Base-by-base conservation (phyloP, 176 grass and related monocot species). In the Cenchrus americanus region DNA sequence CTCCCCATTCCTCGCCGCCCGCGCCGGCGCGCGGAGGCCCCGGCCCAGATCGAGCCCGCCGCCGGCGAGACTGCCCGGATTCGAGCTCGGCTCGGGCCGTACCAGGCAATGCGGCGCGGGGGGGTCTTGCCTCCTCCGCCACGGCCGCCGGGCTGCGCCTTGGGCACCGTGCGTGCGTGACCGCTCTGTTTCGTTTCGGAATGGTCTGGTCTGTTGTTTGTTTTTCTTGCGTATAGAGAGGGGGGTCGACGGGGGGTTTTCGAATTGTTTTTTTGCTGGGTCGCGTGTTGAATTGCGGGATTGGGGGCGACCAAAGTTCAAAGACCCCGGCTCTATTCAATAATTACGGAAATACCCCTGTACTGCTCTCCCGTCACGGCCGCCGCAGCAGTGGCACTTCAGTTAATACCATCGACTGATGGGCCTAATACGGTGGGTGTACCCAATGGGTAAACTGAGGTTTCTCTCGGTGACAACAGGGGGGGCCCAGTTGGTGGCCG, bases 1-100 rank as follows among this genome's bases (percentile, higher is more conserved):
- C 90, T 93, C 86, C 90, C 90, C 93, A 96, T 96, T 66, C 52
- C 85, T 47, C 71, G 49, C 51, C 46, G 17, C 58, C 86, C 57
- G 86, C 34, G 0, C 61, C n/a, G 27, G 24, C 54, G 54, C 75
- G 44, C 8, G 43, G 21, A 23, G 53, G 82, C 32, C 62, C 32
- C 37, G 55, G 48, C 58, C 12, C 59, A 74, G 88, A 86, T 90
- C 84, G 79, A 83, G 67, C 19, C 41, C 58, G 83, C 21, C 73
- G 42, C 0, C 66, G 66, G 67, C 66, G 49, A 59, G 66, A 21
- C 43, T 17, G 58, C 40, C 66, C 59, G 50, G 73, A 62, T 62
- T 68, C 84, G 84, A 78, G 66, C 74, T 74, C 67, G 27, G 17
- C 53, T 10, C 14, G 17, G 58, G 24, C 65, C 57, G 71, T 71